Conservation (phyloP, 2,329 filamentous ascomycete genomes). For the Aspergillus melleus region DNA sequence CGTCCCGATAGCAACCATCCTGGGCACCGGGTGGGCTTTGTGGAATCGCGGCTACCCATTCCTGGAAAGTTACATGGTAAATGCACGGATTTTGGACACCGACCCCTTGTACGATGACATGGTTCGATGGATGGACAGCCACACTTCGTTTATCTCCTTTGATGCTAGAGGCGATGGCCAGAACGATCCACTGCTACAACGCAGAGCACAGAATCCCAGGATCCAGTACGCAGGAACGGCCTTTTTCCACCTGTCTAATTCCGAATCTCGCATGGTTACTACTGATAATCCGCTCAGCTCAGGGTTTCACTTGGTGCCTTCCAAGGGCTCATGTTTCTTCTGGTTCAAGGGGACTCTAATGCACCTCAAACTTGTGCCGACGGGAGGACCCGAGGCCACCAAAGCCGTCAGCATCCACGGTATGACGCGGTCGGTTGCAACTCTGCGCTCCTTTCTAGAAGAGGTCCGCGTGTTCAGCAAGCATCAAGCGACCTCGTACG, state of each 20-base stretch:
- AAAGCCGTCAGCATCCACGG: slow-evolving; percentile 14
- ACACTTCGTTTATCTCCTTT: slow-evolving; percentile 53
- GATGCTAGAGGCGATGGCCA: slow-evolving; percentile 42
- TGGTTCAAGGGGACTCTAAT: slow-evolving; percentile 16
- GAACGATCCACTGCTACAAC: slow-evolving; percentile 35
- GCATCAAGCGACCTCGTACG: slow-evolving; percentile 45
- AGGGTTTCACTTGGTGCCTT: slow-evolving; percentile 27
- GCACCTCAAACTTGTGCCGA: slow-evolving; percentile 6
- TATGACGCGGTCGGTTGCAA: slow-evolving; percentile 12
- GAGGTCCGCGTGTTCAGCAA: slow-evolving; percentile 55
- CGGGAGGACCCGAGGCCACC: neutral
- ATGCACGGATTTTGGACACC: slow-evolving; percentile 47
- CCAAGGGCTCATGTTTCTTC: slow-evolving; percentile 17
- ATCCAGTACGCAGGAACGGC: too few species aligned
- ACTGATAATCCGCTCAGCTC: neutral
- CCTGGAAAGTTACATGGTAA: slow-evolving; percentile 14
- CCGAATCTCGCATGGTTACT: neutral
- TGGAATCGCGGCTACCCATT: slow-evolving; percentile 1
- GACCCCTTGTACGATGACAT: slow-evolving; percentile 62
- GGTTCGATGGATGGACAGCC: slow-evolving; percentile 50
- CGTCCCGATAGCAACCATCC: neutral
- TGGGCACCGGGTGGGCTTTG: neutral
- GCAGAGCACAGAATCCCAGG: neutral
- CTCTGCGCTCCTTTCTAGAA: slow-evolving; percentile 27
- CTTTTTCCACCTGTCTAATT: too few species aligned